phyloP scores from a whole-genome alignment of 768 basidiomycete genomes.

The Cystofilobasidium macerans region DNA sequence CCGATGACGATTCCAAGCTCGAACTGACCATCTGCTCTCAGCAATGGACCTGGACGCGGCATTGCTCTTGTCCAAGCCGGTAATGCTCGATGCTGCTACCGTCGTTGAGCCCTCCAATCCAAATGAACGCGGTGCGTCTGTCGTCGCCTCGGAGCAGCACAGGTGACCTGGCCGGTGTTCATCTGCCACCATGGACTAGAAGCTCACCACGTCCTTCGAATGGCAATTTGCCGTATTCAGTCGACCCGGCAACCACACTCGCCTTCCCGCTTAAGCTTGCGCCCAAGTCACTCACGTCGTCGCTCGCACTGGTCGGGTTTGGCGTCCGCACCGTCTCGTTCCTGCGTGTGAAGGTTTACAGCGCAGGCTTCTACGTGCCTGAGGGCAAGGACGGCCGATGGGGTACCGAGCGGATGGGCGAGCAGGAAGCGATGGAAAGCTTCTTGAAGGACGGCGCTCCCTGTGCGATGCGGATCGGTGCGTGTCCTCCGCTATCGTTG shows the following conservation, averaged over 20 bases:
- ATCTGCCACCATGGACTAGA: no score
- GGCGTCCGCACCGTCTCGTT: slow-evolving; percentile 85
- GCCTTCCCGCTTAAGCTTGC: slow-evolving; percentile 33
- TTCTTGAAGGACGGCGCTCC: slow-evolving; percentile 52
- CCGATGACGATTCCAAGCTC: no score
- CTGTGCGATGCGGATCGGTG: slow-evolving; percentile 65
- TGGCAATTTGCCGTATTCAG: no score
- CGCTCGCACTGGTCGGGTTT: slow-evolving; percentile 63
- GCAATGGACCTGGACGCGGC: no score
- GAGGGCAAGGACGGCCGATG: slow-evolving; percentile 16
- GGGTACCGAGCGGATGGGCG: slow-evolving; percentile 33
- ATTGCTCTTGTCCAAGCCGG: no score
- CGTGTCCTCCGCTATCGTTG: slow-evolving; percentile 24
- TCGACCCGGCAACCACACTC: slow-evolving; percentile 39
- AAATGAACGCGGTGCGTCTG: no score
- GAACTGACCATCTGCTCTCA: no score
- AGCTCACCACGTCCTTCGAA: no score
- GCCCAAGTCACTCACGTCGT: slow-evolving; percentile 23
- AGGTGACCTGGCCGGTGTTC: no score
- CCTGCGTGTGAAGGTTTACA: slow-evolving; percentile 76
- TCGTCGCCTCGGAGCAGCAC: no score
- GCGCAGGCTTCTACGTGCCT: slow-evolving; percentile 64
- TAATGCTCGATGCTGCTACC: no score
- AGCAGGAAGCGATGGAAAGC: slow-evolving; percentile 11
- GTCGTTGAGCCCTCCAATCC: no score